Evolutionary conservation across 1,139 yeast genomes (phyloP).

Genomic region (Hemisphaericaspora xylofermentans): DNA sequence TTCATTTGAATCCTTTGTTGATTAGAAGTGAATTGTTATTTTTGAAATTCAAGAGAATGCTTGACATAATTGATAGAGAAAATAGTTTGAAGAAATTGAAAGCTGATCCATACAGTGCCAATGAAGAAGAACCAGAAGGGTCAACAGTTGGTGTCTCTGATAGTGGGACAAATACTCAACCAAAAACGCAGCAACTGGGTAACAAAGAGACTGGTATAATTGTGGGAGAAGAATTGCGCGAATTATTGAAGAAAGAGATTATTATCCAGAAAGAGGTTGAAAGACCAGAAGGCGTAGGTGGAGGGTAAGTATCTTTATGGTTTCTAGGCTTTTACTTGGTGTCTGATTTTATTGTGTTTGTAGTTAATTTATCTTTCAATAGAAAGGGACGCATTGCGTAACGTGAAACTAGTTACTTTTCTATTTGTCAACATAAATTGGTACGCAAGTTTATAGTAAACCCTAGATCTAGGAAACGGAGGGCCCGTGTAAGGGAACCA

Average conservation of each 20-base stretch:
- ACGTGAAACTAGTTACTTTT: too few relatives aligned
- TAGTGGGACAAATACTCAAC: not conserved
- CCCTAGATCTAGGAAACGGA: too few relatives aligned
- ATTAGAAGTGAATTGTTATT: conserved; percentile 81
- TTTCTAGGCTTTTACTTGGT: not conserved
- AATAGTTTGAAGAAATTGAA: conserved; percentile 25
- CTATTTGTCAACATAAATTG: too few relatives aligned
- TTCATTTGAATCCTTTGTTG: conserved; percentile 71
- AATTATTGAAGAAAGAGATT: conserved; percentile 55
- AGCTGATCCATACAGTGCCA: conserved; percentile 15
- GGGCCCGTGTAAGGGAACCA: too few relatives aligned
- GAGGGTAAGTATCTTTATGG: conserved; percentile 27
- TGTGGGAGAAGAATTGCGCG: conserved; percentile 51
- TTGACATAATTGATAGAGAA: conserved; percentile 71
- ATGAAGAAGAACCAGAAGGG: conserved; percentile 10
- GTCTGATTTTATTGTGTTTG: not conserved
- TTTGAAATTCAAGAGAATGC: conserved; percentile 73
- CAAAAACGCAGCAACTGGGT: conserved; percentile 6
- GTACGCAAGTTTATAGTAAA: too few relatives aligned
- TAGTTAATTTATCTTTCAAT: not conserved
- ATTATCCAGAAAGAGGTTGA: conserved; percentile 66
- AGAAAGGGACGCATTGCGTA: too few relatives aligned
- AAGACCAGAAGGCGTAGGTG: conserved; percentile 50
- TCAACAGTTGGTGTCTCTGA: conserved; percentile 12
- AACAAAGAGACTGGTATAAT: conserved; percentile 16